Base-by-base conservation (phyloP, 2,329 filamentous ascomycete genomes). In the Clarireedia paspali region DNA sequence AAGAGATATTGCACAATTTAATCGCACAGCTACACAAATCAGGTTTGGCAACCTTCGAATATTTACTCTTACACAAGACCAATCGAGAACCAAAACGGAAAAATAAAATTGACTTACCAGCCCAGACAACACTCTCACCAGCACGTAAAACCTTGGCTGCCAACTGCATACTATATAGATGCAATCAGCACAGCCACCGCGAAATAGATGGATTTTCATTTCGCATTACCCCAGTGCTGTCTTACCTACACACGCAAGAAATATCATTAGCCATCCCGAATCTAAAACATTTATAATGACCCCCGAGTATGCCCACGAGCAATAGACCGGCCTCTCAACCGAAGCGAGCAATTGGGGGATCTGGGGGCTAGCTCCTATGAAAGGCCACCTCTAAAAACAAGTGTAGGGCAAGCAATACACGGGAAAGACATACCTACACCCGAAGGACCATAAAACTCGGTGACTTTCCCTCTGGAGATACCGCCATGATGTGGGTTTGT, bases 391-490 rank as follows among this genome's bases (percentile, higher is more conserved):
- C 30, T 10, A 34, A 34, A 12, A 34, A 3, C 10, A 34, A 12
- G 12, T 20, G 20, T 20, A 20, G 20, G 20, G 20, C 20, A 10
- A 34, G 9, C 30, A 34, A 9, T 12, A 34, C 30, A 34, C 30
- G 9, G 12, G 1, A 12, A 34, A 12, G 30, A 34, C 30, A 34
- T 34, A 34, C 30, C 30, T 26, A 82, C 82, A 1, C 91, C 91
- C 7, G 89, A 87, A 10, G 91, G 90, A 0, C 92, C 92, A 80
- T 89, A 95, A 50, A 96, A 74, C 71, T 97, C 92, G 3, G 88
- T 88, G 44, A 96, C 78, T 69, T 90, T 88, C 14, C 91, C 89
- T 56, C 84, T 82, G 58, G 79, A 79, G 48, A 95, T 75, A 4
- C 90, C 91, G 17, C 79, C 77, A 53, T 66, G 64, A 42, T 60